phyloP scores from a whole-genome alignment of 352 stramenopile genomes.

The Hyaloperonospora arabidopsidis region DNA sequence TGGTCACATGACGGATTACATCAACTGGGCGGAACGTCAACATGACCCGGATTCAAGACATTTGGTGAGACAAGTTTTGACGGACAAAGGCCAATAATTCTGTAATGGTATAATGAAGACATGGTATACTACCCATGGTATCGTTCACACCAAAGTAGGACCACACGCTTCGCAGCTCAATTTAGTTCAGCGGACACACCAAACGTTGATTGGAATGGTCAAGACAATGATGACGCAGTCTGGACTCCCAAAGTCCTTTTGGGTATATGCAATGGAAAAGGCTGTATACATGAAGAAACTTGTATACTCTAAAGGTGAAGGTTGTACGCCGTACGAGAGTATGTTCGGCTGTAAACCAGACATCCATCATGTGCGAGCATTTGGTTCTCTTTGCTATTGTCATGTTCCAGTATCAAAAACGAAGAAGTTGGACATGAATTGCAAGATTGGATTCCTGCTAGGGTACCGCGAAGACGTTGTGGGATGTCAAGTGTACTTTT shows the following conservation, averaged over 20 bases:
- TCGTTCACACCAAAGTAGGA: constrained; percentile 2
- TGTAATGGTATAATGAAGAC: constrained; percentile 1
- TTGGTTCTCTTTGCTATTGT: constrained; percentile 3
- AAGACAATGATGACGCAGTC: constrained; percentile 13
- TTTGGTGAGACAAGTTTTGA: neutral
- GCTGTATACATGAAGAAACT: constrained; percentile 10
- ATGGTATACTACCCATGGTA: constrained; percentile 1
- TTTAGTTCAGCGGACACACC: constrained; percentile 4
- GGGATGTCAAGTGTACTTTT: constrained; percentile 9
- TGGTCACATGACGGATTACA: constrained; percentile 4
- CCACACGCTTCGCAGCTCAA: constrained; percentile 6
- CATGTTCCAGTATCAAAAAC: neutral
- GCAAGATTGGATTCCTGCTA: constrained; percentile 4
- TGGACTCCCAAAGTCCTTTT: constrained; percentile 5
- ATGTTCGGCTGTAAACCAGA: neutral
- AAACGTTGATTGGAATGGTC: constrained; percentile 7
- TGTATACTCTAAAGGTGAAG: constrained; percentile 8
- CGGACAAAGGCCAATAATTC: constrained; percentile 11
- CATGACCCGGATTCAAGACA: neutral
- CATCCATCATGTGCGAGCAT: constrained; percentile 9
- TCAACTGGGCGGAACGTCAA: constrained; percentile 3
- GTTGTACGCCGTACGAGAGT: neutral
- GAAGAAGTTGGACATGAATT: constrained; percentile 1
- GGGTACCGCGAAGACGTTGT: constrained; percentile 10
- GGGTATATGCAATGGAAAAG: constrained; percentile 4